These are phyloP conservation scores for Dioscorea dumetorum DNA, from an alignment of 106 monocot genomes.

Conservation along the genomic window DNA sequence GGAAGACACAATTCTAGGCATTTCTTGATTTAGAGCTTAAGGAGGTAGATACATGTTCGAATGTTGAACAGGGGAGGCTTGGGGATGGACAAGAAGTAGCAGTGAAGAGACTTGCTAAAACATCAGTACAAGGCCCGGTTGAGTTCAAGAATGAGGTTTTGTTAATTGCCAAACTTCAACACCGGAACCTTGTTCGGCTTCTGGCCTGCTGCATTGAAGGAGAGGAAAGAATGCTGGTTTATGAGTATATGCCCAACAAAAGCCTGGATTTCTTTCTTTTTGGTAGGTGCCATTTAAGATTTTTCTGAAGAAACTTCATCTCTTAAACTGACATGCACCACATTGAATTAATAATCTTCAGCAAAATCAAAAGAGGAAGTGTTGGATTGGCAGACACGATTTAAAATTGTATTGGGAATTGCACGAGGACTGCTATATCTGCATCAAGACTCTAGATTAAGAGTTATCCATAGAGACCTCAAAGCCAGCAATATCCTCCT, in stretches of 20 bases:
- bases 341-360: background rate
- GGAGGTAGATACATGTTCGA: no score
- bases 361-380: background rate
- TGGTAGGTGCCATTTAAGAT: background rate
- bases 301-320: background rate
- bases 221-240: background rate
- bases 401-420: conserved; percentile 8
- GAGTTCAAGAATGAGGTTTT: background rate
- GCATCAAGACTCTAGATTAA: conserved; percentile 12
- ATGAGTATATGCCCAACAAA: conserved; percentile 6
- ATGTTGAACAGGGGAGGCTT: background rate
- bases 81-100: background rate
- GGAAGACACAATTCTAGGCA: no score
- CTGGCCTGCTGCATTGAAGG: conserved; percentile 2
- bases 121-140: background rate
- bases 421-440: conserved; percentile 18
- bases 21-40: no score
- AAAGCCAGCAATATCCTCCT: conserved; percentile 22
- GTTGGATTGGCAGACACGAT: conserved; percentile 1
- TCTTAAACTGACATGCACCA: background rate
- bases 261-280: background rate
- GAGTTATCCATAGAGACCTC: conserved; percentile 18
- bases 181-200: conserved; percentile 4
- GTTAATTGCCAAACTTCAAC: conserved; percentile 1
- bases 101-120: background rate